Conservation (phyloP, 1,284 basidiomycete species). For the Cutaneotrichosporon mucoides region DNA sequence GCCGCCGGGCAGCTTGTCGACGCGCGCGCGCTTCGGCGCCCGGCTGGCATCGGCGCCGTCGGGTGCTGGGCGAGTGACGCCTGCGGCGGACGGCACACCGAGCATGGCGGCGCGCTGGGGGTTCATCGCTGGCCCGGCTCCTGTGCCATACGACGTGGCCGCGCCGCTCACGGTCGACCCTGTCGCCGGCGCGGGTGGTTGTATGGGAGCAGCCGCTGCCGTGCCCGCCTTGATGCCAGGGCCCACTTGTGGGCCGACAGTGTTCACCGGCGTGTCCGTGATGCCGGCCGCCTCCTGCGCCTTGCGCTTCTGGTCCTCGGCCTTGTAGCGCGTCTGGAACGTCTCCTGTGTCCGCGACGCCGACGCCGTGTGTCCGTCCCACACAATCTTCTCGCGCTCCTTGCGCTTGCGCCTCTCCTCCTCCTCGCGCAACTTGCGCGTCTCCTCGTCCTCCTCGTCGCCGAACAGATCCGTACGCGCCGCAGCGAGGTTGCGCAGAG, state of each 20-base stretch:
- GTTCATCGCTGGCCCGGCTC: constrained; percentile 28
- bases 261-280: constrained; percentile 19
- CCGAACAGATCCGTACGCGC: constrained; percentile 94
- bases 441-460: constrained; percentile 74
- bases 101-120: constrained; percentile 52
- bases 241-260: constrained; percentile 27
- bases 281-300: constrained; percentile 71
- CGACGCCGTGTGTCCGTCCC: constrained; percentile 91
- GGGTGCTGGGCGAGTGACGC: constrained; percentile 10
- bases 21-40: constrained; percentile 21
- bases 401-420: constrained; percentile 70
- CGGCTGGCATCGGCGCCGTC: constrained; percentile 11
- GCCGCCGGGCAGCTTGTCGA: constrained; percentile 18
- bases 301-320: constrained; percentile 91
- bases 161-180: constrained; percentile 48
- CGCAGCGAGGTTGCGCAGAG: constrained; percentile 81
- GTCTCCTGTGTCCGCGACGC: constrained; percentile 83
- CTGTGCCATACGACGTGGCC: constrained; percentile 29
- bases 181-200: constrained; percentile 38
- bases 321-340: constrained; percentile 82
- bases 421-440: constrained; percentile 76
- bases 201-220: constrained; percentile 31
- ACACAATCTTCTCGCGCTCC: constrained; percentile 86
- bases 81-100: neutral
- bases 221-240: constrained; percentile 29